Evolutionary conservation across 1,284 basidiomycete genomes (phyloP).

Genomic region (Ustilago lituana): DNA sequence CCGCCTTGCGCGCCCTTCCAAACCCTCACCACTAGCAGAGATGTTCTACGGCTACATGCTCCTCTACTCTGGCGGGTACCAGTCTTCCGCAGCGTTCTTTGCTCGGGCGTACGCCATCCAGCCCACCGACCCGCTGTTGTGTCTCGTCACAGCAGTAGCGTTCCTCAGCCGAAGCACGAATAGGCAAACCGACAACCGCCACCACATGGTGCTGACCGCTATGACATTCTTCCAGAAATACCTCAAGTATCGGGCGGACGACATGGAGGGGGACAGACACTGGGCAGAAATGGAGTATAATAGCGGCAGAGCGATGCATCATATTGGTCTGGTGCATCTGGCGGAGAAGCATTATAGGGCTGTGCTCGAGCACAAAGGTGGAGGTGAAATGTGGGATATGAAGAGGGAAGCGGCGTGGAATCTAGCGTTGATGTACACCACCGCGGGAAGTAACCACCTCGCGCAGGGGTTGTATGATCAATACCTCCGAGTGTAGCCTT

Average conservation of each 20-base stretch:
- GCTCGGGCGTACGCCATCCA: slow-evolving; percentile 86
- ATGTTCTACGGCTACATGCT: slow-evolving; percentile 88
- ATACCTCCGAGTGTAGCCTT: slow-evolving; percentile 44
- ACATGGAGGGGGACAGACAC: slow-evolving; percentile 69
- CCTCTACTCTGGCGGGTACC: slow-evolving; percentile 83
- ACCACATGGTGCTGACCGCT: slow-evolving; percentile 72
- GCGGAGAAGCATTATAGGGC: slow-evolving; percentile 56
- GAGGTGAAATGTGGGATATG: slow-evolving; percentile 14
- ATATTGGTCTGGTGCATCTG: slow-evolving; percentile 70
- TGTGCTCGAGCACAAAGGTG: slow-evolving; percentile 26
- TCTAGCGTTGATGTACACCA: slow-evolving; percentile 54
- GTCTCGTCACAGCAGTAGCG: slow-evolving; percentile 81
- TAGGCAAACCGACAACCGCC: slow-evolving; percentile 90
- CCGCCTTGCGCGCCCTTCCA: slow-evolving; percentile 40
- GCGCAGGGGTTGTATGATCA: slow-evolving; percentile 37
- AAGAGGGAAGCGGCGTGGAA: slow-evolving; percentile 62
- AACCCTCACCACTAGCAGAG: slow-evolving; percentile 73
- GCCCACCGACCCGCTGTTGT: slow-evolving; percentile 84
- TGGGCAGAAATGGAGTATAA: slow-evolving; percentile 83
- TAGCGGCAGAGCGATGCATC: slow-evolving; percentile 88
- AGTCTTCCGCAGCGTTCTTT: slow-evolving; percentile 87
- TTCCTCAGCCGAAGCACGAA: slow-evolving; percentile 90
- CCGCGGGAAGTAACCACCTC: slow-evolving; percentile 34
- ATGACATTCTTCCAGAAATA: slow-evolving; percentile 49
- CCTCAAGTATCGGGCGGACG: slow-evolving; percentile 74